Evolutionary conservation across 208 protist species (phyloP).

Genomic region (Strigomonas oncopelti): DNA sequence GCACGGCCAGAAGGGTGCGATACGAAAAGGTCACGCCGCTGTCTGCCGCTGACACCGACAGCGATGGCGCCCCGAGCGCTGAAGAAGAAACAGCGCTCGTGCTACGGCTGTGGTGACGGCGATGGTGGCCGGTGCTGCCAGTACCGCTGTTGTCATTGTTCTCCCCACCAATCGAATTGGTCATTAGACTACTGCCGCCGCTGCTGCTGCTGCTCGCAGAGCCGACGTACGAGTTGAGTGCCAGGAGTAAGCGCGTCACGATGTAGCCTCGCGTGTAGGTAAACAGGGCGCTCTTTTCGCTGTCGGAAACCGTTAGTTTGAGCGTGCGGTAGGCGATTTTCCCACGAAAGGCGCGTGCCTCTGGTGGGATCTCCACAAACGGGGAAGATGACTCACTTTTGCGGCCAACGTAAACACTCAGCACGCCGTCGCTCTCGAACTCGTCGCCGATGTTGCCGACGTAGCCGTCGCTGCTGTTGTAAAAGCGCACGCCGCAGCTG

Average conservation of each 20-base stretch:
- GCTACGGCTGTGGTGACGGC: neutral
- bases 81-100: neutral
- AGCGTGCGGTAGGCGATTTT: constrained; percentile 79
- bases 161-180: neutral
- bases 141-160: neutral
- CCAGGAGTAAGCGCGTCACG: constrained; percentile 80
- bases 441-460: constrained; percentile 73
- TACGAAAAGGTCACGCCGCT: constrained; percentile 30
- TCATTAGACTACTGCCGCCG: neutral
- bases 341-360: constrained; percentile 74
- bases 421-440: constrained; percentile 80
- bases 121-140: neutral
- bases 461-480: constrained; percentile 81
- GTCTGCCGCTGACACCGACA: neutral
- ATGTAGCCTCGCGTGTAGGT: constrained; percentile 69
- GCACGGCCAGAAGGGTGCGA: constrained; percentile 32
- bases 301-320: constrained; percentile 23
- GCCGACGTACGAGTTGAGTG: constrained; percentile 76
- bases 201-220: neutral
- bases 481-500: constrained; percentile 84
- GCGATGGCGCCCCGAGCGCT: neutral
- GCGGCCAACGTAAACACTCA: constrained; percentile 79
- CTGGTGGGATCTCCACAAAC: constrained; percentile 70
- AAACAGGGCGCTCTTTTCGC: constrained; percentile 48
- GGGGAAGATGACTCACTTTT: constrained; percentile 80